phyloP scores from a whole-genome alignment of 1,284 basidiomycete genomes.

The Irpex rosettiformis region DNA sequence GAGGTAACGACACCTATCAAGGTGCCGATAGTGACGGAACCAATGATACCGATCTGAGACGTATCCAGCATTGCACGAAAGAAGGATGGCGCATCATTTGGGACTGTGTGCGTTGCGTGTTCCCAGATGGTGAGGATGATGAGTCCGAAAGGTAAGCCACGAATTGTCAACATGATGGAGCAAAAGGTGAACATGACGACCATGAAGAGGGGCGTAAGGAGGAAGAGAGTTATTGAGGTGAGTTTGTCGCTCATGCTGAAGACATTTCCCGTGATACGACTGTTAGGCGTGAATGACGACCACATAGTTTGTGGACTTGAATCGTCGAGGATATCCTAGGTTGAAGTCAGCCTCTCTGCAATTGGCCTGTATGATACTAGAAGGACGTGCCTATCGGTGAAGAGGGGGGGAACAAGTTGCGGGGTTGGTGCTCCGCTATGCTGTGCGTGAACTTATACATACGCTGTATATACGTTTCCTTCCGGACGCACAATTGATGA shows the following conservation, averaged over 20 bases:
- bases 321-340: too few relatives aligned
- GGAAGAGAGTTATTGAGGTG: not conserved
- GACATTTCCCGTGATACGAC: not conserved
- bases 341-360: too few relatives aligned
- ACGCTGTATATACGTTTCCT: too few relatives aligned
- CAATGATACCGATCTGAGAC: not conserved
- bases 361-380: too few relatives aligned
- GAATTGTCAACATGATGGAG: not conserved
- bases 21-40: not conserved
- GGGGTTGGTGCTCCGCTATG: too few relatives aligned
- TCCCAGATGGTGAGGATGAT: not conserved
- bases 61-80: not conserved
- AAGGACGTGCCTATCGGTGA: too few relatives aligned
- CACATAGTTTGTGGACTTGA: too few relatives aligned
- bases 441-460: too few relatives aligned
- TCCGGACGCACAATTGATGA: too few relatives aligned
- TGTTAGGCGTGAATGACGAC: too few relatives aligned
- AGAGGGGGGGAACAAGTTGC: too few relatives aligned
- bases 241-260: not conserved
- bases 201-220: not conserved
- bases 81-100: not conserved
- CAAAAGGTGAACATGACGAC: not conserved
- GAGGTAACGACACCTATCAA: not conserved
- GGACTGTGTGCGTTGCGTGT: not conserved
- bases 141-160: not conserved